Conservation (phyloP, 2,329 filamentous ascomycete species). For the Chlorencoelia australis region DNA sequence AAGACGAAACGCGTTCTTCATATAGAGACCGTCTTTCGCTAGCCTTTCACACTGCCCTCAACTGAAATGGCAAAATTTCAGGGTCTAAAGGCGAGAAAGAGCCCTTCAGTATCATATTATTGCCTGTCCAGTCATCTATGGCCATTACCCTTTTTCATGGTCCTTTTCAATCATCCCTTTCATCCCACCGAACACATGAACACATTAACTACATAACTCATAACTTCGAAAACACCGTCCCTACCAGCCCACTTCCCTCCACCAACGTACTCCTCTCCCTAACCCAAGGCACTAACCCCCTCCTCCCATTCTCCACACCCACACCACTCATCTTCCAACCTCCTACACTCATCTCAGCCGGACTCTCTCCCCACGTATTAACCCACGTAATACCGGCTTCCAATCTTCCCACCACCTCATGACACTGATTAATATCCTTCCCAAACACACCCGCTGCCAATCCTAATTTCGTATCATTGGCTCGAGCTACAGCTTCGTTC, state of each 20-base stretch:
- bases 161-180: too few species aligned
- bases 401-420: slow-evolving; percentile 58
- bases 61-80: too few species aligned
- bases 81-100: too few species aligned
- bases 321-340: slow-evolving; percentile 88
- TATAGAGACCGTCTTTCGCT: too few species aligned
- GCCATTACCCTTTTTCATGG: too few species aligned
- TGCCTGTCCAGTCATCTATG: too few species aligned
- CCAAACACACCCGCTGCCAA: slow-evolving; percentile 81
- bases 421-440: slow-evolving; percentile 61
- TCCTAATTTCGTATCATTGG: slow-evolving; percentile 68
- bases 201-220: slow-evolving; percentile 5
- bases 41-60: too few species aligned
- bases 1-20: too few species aligned
- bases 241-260: slow-evolving; percentile 60
- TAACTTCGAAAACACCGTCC: slow-evolving; percentile 62
- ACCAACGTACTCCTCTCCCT: slow-evolving; percentile 82
- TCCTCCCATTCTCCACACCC: slow-evolving; percentile 76
- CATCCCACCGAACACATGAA: too few species aligned
- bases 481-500: slow-evolving; percentile 59
- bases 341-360: slow-evolving; percentile 85
- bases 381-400: slow-evolving; percentile 87
- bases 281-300: slow-evolving; percentile 72
- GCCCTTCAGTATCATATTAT: too few species aligned
- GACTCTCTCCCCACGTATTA: slow-evolving; percentile 88